These are phyloP conservation scores for Leptographium radiaticola DNA, from an alignment of 2,329 filamentous ascomycete genomes.

Conservation along the genomic window DNA sequence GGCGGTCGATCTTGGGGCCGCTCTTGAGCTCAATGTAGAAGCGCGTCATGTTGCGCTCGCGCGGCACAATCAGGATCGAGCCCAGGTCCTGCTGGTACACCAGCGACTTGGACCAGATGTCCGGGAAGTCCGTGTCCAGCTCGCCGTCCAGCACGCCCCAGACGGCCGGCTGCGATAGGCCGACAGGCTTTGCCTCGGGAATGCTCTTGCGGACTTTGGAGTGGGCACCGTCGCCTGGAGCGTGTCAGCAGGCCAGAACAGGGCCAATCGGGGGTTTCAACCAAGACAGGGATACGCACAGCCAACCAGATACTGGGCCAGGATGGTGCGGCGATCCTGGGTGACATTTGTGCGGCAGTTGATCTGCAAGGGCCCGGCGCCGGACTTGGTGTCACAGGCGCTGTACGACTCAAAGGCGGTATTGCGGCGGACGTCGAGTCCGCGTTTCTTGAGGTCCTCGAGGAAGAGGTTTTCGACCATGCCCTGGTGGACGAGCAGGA, in stretches of 20 bases:
- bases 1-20: slow-evolving; percentile 12
- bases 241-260: neutral
- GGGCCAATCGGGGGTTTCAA: neutral
- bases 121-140: slow-evolving; percentile 59
- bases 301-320: slow-evolving; percentile 53
- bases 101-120: slow-evolving; percentile 62
- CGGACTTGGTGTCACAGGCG: slow-evolving; percentile 29
- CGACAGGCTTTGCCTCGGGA: slow-evolving; percentile 18
- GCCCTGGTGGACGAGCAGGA: slow-evolving; percentile 54
- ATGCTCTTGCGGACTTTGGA: slow-evolving; percentile 57
- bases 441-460: slow-evolving; percentile 52
- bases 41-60: slow-evolving; percentile 60
- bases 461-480: slow-evolving; percentile 63
- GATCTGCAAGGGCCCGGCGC: slow-evolving; percentile 31
- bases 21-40: slow-evolving; percentile 44
- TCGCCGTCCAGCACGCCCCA: slow-evolving; percentile 65
- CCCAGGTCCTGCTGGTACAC: slow-evolving; percentile 54
- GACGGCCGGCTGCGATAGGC: slow-evolving; percentile 22
- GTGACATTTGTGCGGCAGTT: slow-evolving; percentile 39
- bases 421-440: slow-evolving; percentile 48
- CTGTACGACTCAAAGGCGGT: slow-evolving; percentile 49
- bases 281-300: slow-evolving; percentile 27
- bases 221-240: slow-evolving; percentile 52
- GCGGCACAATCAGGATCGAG: slow-evolving; percentile 60
- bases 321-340: slow-evolving; percentile 30